A percentile compares a stretch with the other conserved stretches of the same genome.
Conservation (phyloP, 768 basidiomycete species). For the Omphalotus guepiniiformis region DNA sequence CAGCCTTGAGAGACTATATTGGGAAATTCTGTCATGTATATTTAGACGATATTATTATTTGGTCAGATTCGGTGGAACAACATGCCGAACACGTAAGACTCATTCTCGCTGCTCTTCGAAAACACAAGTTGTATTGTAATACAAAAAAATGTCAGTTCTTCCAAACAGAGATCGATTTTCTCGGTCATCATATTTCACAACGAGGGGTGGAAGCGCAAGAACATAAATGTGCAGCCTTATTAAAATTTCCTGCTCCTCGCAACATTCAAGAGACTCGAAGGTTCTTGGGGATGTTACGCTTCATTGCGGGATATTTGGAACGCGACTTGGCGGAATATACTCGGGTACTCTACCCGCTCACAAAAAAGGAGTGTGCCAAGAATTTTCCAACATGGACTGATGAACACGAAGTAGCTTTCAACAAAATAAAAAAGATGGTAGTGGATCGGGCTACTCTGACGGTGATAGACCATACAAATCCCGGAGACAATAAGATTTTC, state of each 20-base stretch:
- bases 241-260: slow-evolving; percentile 18
- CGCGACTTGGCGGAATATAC: slow-evolving; percentile 16
- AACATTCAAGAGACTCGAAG: slow-evolving; percentile 10
- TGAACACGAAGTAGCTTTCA: slow-evolving; percentile 22
- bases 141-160: slow-evolving; percentile 18
- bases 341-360: slow-evolving; percentile 14
- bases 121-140: slow-evolving; percentile 16
- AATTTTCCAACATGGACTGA: slow-evolving; percentile 18
- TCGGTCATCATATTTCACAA: slow-evolving; percentile 19
- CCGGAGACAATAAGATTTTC: slow-evolving; percentile 26
- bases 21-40: slow-evolving; percentile 32
- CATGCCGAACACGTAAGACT: slow-evolving; percentile 15
- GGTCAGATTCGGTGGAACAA: slow-evolving; percentile 19
- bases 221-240: slow-evolving; percentile 15
- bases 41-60: slow-evolving; percentile 30
- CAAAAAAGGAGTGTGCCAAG: slow-evolving; percentile 14
- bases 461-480: slow-evolving; percentile 26
- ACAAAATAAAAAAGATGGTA: slow-evolving; percentile 25
- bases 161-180: slow-evolving; percentile 10
- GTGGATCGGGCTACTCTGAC: slow-evolving; percentile 22
- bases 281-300: slow-evolving; percentile 21
- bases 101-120: slow-evolving; percentile 12
- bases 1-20: slow-evolving; percentile 23
- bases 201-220: slow-evolving; percentile 18
- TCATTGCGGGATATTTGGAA: slow-evolving; percentile 13